Evolutionary conservation across 768 basidiomycete species (phyloP).

Genomic region (Tylopilus subfusipes): DNA sequence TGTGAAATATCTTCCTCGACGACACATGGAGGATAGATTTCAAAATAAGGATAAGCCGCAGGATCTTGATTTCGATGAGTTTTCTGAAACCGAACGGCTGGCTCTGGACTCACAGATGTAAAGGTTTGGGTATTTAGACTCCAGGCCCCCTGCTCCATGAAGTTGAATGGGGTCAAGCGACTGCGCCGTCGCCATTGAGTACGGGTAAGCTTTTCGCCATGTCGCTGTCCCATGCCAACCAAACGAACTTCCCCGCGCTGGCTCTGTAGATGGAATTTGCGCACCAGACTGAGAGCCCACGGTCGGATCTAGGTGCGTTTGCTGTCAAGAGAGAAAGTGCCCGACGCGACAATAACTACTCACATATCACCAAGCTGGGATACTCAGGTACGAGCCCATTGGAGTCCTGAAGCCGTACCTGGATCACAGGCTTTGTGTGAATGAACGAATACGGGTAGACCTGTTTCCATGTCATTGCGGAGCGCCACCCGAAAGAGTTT

Average conservation of each 20-base stretch:
- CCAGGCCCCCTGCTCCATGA: slow-evolving; percentile 6
- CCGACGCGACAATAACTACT: slow-evolving; percentile 3
- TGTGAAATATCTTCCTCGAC: neutral
- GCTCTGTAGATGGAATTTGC: slow-evolving; percentile 17
- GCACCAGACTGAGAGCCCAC: slow-evolving; percentile 34
- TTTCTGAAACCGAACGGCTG: neutral
- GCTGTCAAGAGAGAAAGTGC: neutral
- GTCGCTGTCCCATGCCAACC: slow-evolving; percentile 16
- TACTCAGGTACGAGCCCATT: slow-evolving; percentile 17
- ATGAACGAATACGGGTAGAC: slow-evolving; percentile 17
- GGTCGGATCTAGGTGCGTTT: slow-evolving; percentile 31
- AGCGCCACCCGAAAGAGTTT: slow-evolving; percentile 24
- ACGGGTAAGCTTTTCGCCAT: slow-evolving; percentile 19
- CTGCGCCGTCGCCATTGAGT: neutral
- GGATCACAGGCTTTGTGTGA: neutral
- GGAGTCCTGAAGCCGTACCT: slow-evolving; percentile 7
- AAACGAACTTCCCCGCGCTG: slow-evolving; percentile 18
- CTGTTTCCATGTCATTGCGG: slow-evolving; percentile 18
- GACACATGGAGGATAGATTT: slow-evolving; percentile 37
- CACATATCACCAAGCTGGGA: slow-evolving; percentile 31
- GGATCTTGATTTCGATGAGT: slow-evolving; percentile 32
- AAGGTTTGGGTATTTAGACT: slow-evolving; percentile 12
- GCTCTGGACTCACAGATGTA: slow-evolving; percentile 17
- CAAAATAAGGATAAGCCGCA: slow-evolving; percentile 38
- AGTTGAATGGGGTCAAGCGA: slow-evolving; percentile 6